Base-by-base conservation (phyloP, 352 stramenopile genomes). In the Vaucheria bursata region DNA sequence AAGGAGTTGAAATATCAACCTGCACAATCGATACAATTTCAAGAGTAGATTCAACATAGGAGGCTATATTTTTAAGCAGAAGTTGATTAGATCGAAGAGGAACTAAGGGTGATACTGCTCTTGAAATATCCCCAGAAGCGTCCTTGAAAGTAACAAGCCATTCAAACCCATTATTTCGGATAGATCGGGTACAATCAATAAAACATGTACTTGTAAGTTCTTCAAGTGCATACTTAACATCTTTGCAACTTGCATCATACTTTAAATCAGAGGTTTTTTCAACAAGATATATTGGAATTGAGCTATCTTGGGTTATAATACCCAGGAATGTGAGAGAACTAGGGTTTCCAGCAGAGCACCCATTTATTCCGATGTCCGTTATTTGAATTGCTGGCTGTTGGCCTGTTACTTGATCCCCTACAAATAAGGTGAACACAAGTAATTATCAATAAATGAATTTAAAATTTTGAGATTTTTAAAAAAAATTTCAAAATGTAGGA, bases 191-290 rank as follows among this genome's bases (percentile, higher is more conserved):
- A 2, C 97, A 92, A 50, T 96, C 90, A 5, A 95, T 91, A 53
- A 89, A 95, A 68, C 90, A 91, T 12, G 94, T 87, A 33, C 89
- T 88, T 7, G 84, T 89, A 32, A 98, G 85, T 7, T 86, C 85
- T 79, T 97, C 91, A 0, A 98, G 84, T 4, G 91, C 93, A 36
- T 88, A 87, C 85, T 97, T 95, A 33, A 97, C 86, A 74, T 97
- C 92, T 36, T 87, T 82, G 31, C 92, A 87, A 8, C 81, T 89
- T 0, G 93, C 93, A 71, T 95, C 88, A 71, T 94, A 96, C 0
- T 90, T 90, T 36, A 97, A 93, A 18, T 90, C 82, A 40, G 80
- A 77, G 0, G 92, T 97, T 18, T 90, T 96, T 45, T 94, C 90
- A 0, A 93, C 88, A 49, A 90, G 88, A 77, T 97, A 97, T 66